These are phyloP conservation scores for Diaporthe ampelina DNA, from an alignment of 2,329 filamentous ascomycete genomes.

Conservation along the genomic window DNA sequence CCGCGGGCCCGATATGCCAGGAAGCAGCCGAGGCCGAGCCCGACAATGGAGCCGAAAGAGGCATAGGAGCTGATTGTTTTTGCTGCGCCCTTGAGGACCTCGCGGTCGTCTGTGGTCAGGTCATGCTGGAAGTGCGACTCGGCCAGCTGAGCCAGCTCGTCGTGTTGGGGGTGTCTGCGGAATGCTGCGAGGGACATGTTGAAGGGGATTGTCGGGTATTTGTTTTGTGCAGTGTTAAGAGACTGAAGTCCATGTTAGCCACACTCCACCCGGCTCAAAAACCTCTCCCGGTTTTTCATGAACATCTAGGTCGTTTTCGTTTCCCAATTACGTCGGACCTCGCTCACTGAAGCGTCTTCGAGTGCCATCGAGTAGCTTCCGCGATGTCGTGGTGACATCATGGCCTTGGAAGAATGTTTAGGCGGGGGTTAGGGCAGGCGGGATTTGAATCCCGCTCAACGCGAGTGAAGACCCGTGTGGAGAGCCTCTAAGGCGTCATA, in stretches of 20 bases:
- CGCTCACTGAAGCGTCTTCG: neutral
- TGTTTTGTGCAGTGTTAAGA: neutral
- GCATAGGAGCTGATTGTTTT: conserved; percentile 67
- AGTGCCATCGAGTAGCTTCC: neutral
- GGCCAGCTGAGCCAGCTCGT: conserved; percentile 68
- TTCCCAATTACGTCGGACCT: neutral
- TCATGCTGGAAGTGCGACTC: conserved; percentile 72
- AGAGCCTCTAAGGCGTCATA: conserved; percentile 18
- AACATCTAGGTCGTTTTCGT: no score
- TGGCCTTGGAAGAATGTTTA: conserved; percentile 2
- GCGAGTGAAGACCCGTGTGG: neutral
- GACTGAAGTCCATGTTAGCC: neutral
- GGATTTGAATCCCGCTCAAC: neutral
- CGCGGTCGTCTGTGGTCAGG: conserved; percentile 67
- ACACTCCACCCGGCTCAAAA: neutral
- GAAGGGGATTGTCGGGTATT: neutral
- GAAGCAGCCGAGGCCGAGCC: conserved; percentile 70
- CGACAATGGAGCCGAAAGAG: conserved; percentile 70
- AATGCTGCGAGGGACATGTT: conserved; percentile 50
- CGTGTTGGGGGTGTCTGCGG: conserved; percentile 52
- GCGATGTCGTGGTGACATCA: conserved; percentile 15
- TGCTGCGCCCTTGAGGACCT: conserved; percentile 68
- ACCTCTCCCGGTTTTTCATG: neutral
- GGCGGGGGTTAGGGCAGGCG: conserved; percentile 20
- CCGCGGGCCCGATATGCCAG: conserved; percentile 70